These are phyloP conservation scores for Pholiota adiposa DNA, from an alignment of 1,284 basidiomycete species.

Conservation along the genomic window DNA sequence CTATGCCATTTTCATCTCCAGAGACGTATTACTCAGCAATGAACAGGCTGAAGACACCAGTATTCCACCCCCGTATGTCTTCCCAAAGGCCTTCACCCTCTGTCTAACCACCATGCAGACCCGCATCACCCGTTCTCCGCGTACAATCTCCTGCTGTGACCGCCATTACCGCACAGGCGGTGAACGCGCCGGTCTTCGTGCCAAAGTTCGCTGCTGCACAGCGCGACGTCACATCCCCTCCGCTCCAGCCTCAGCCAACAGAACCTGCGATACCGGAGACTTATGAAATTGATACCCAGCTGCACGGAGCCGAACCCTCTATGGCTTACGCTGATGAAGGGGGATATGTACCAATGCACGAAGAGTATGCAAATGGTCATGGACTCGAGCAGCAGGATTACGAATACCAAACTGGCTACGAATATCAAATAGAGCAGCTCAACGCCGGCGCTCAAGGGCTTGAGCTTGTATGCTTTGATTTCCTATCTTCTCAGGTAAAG, in stretches of 20 bases:
- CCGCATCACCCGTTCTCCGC: slow-evolving; percentile 36
- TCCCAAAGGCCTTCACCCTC: slow-evolving; percentile 9
- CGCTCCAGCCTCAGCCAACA: slow-evolving; percentile 16
- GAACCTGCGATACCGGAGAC: not conserved
- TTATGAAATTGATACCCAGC: not conserved
- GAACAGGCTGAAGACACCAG: slow-evolving; percentile 21
- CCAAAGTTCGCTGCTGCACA: slow-evolving; percentile 55
- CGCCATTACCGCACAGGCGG: slow-evolving; percentile 45
- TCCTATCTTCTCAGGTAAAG: not conserved
- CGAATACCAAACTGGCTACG: slow-evolving; percentile 30
- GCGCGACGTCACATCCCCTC: slow-evolving; percentile 25
- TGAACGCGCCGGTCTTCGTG: slow-evolving; percentile 86
- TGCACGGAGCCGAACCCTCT: not conserved
- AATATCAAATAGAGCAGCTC: slow-evolving; percentile 46
- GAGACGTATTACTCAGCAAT: not conserved
- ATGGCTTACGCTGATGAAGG: not conserved
- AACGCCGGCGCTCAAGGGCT: slow-evolving; percentile 40
- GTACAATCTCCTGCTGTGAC: slow-evolving; percentile 45
- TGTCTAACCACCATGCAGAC: slow-evolving; percentile 35
- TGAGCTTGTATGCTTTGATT: slow-evolving; percentile 29
- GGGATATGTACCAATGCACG: slow-evolving; percentile 3
- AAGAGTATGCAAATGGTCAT: not conserved
- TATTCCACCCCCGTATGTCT: slow-evolving; percentile 28
- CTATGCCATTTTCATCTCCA: not conserved
- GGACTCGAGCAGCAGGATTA: slow-evolving; percentile 10